Evolutionary conservation across 495 filamentous ascomycete genomes (phyloP).

Genomic region (Podospora didyma): DNA sequence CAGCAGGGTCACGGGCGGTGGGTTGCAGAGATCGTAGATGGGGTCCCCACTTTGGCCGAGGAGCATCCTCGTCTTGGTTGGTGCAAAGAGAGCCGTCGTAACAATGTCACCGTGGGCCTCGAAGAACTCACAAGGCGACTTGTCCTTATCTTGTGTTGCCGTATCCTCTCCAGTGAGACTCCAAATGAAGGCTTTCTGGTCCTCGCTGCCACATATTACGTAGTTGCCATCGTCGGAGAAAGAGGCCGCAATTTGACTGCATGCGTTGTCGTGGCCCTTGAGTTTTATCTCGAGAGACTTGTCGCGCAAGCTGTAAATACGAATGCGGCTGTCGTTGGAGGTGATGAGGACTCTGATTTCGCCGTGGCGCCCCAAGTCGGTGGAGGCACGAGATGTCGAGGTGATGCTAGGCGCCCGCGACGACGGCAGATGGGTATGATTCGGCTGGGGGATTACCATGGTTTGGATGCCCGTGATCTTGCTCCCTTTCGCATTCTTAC

Average conservation of each 20-base stretch:
- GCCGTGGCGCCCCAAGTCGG: conserved; percentile 34
- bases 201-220: conserved; percentile 92
- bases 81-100: conserved; percentile 82
- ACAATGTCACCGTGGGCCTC: conserved; percentile 87
- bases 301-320: conserved; percentile 81
- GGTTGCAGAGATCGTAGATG: conserved; percentile 94
- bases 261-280: conserved; percentile 88
- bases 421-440: not conserved
- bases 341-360: conserved; percentile 86
- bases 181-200: conserved; percentile 88
- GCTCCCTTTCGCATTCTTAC: conserved; percentile 91
- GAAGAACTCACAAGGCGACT: conserved; percentile 77
- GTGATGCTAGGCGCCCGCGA: conserved; percentile 35
- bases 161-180: conserved; percentile 51
- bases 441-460: conserved; percentile 49
- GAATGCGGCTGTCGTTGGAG: conserved; percentile 92
- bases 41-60: conserved; percentile 82
- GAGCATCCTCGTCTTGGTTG: conserved; percentile 69
- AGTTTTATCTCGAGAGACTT: conserved; percentile 85
- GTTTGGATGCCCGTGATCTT: conserved; percentile 96
- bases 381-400: conserved; percentile 12
- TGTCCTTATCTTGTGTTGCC: conserved; percentile 65
- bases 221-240: conserved; percentile 87
- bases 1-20: conserved; percentile 81
- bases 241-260: conserved; percentile 82